These are phyloP conservation scores for Scleroderma bovista DNA, from an alignment of 768 basidiomycete species.

Conservation along the genomic window DNA sequence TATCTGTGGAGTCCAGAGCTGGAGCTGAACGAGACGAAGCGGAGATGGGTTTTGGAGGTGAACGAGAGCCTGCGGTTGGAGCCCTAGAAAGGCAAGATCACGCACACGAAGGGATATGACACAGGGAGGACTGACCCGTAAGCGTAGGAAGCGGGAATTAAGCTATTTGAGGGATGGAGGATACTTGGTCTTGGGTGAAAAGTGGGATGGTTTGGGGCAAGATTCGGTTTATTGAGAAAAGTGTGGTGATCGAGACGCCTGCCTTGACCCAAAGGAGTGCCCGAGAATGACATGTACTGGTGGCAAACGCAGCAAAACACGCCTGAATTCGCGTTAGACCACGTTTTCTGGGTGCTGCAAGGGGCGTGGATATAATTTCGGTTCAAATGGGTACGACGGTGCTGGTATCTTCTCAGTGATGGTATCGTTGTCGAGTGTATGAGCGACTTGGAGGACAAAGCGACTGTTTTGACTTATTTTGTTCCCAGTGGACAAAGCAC, in stretches of 20 bases:
- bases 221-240: conserved; percentile 57
- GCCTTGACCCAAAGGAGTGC: conserved; percentile 78
- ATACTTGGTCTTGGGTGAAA: conserved; percentile 20
- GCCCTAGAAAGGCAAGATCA: conserved; percentile 38
- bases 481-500: background rate
- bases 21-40: conserved; percentile 27
- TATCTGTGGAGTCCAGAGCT: conserved; percentile 37
- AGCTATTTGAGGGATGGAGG: conserved; percentile 26
- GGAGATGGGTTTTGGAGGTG: conserved; percentile 49
- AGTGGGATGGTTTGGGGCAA: conserved; percentile 29
- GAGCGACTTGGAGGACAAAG: too few relatives aligned
- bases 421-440: background rate
- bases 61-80: conserved; percentile 49
- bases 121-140: conserved; percentile 50
- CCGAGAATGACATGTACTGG: conserved; percentile 76
- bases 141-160: conserved; percentile 58
- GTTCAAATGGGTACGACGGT: background rate
- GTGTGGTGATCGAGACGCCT: conserved; percentile 79
- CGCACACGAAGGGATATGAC: conserved; percentile 11
- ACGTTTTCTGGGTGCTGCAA: conserved; percentile 10
- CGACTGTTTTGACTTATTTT: background rate
- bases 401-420: too few relatives aligned
- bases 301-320: conserved; percentile 1
- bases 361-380: conserved; percentile 1
- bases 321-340: background rate